These are phyloP conservation scores for Fusarium newnesense DNA, from an alignment of 2,329 filamentous ascomycete genomes.

Conservation along the genomic window DNA sequence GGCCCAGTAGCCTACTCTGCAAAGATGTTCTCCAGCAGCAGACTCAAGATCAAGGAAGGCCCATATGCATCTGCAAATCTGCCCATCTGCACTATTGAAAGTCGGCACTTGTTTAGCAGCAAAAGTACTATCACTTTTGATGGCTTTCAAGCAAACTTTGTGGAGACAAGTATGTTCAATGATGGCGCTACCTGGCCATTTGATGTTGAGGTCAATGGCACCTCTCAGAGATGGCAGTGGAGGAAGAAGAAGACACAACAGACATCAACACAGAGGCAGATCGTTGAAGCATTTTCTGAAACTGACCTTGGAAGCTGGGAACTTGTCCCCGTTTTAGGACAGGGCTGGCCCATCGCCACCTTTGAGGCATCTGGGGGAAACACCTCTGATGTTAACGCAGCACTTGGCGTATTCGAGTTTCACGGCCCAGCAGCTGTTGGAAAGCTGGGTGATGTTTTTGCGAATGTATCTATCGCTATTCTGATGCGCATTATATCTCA, in stretches of 20 bases:
- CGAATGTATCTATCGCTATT: neutral
- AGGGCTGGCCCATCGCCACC: neutral
- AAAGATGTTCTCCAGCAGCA: conserved; percentile 10
- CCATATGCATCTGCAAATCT: neutral
- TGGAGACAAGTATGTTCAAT: neutral
- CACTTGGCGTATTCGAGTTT: neutral
- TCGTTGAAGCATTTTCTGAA: neutral
- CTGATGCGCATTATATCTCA: conserved; percentile 3
- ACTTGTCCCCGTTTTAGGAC: neutral
- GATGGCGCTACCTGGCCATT: conserved; percentile 2
- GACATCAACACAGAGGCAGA: neutral
- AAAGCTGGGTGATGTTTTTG: neutral
- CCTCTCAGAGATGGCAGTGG: conserved; percentile 3
- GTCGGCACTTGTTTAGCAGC: neutral
- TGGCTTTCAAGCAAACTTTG: neutral
- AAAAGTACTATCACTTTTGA: neutral
- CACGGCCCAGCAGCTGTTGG: neutral
- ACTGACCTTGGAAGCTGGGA: conserved; percentile 3
- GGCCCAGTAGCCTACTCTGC: neutral
- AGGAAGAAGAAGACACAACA: neutral
- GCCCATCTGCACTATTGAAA: neutral
- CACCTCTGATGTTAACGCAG: neutral
- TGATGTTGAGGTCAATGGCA: neutral
- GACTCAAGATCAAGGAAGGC: conserved; percentile 1
- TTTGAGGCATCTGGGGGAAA: neutral